These are phyloP conservation scores for Fonsecaea erecta DNA, from an alignment of 2,329 filamentous ascomycete genomes.

Conservation along the genomic window DNA sequence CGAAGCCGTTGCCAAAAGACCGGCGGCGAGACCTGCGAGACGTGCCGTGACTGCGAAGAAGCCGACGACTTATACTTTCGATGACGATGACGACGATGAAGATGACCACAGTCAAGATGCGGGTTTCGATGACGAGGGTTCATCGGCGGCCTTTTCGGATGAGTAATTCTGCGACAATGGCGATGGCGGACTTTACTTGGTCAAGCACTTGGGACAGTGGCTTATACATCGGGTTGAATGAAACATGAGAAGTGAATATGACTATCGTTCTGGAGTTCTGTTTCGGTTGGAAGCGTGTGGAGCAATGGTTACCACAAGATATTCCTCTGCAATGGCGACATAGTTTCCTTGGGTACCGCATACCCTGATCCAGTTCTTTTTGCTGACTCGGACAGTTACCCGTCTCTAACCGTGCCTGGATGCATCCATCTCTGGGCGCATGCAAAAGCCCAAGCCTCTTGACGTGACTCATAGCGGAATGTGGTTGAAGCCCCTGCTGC, in stretches of 20 bases:
- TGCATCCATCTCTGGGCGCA: background rate
- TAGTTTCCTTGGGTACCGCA: background rate
- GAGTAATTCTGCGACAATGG: slow-evolving; percentile 10
- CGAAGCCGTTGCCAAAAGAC: slow-evolving; percentile 39
- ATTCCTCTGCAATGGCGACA: background rate
- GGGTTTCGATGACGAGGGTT: slow-evolving; percentile 25
- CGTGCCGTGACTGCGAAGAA: slow-evolving; percentile 49
- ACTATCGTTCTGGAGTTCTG: background rate
- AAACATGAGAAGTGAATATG: background rate
- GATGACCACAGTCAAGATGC: slow-evolving; percentile 5
- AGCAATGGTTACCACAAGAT: background rate
- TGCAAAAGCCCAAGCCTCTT: background rate
- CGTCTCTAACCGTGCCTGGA: background rate
- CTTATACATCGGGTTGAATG: background rate
- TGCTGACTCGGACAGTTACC: background rate
- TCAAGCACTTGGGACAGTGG: background rate
- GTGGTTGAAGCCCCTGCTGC: background rate
- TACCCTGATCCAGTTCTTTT: background rate
- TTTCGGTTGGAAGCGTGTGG: background rate
- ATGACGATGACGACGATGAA: slow-evolving; percentile 31
- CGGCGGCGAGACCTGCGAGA: slow-evolving; percentile 48
- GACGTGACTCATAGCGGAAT: background rate
- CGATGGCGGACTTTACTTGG: background rate
- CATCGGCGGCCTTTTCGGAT: slow-evolving; percentile 27
- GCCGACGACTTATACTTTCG: slow-evolving; percentile 48